Conservation (phyloP, 2,329 filamentous ascomycete species). For the Colletotrichum zoysiae region DNA sequence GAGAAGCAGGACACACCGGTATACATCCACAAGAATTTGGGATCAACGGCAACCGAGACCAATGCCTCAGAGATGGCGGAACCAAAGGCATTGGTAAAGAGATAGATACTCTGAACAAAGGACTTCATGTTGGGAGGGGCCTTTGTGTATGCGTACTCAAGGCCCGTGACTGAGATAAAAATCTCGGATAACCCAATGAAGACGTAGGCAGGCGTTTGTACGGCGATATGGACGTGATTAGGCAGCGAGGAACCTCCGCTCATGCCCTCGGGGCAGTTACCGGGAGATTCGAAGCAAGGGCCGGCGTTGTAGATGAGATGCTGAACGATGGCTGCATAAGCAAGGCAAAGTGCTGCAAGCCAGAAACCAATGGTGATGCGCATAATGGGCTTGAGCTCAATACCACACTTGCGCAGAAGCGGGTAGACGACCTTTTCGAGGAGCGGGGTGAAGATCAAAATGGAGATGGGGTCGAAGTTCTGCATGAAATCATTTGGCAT, state of each 20-base stretch:
- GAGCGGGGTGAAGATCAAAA: constrained; percentile 71
- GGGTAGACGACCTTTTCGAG: constrained; percentile 65
- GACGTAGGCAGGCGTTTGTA: constrained; percentile 67
- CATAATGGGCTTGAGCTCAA: constrained; percentile 74
- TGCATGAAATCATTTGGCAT: constrained; percentile 79
- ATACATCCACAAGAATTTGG: constrained; percentile 76
- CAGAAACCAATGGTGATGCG: constrained; percentile 76
- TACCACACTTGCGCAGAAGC: constrained; percentile 65
- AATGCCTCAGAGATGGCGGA: constrained; percentile 69
- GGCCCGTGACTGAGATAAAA: constrained; percentile 74
- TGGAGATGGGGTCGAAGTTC: constrained; percentile 77
- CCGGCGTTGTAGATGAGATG: constrained; percentile 68
- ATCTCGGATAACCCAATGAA: constrained; percentile 71
- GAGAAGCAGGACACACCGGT: constrained; percentile 65
- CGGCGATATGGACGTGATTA: constrained; percentile 65
- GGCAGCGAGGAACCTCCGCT: constrained; percentile 50
- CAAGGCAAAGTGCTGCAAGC: constrained; percentile 64
- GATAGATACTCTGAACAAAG: constrained; percentile 69
- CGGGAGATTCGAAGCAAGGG: constrained; percentile 62
- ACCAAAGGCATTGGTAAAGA: constrained; percentile 70
- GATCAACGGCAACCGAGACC: constrained; percentile 64
- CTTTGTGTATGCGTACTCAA: constrained; percentile 82
- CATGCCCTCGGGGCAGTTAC: constrained; percentile 50
- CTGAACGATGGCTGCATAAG: constrained; percentile 71
- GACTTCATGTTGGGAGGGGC: constrained; percentile 77